These are phyloP conservation scores for Boletus sp. DNA, from an alignment of 768 basidiomycete genomes.

Conservation along the genomic window DNA sequence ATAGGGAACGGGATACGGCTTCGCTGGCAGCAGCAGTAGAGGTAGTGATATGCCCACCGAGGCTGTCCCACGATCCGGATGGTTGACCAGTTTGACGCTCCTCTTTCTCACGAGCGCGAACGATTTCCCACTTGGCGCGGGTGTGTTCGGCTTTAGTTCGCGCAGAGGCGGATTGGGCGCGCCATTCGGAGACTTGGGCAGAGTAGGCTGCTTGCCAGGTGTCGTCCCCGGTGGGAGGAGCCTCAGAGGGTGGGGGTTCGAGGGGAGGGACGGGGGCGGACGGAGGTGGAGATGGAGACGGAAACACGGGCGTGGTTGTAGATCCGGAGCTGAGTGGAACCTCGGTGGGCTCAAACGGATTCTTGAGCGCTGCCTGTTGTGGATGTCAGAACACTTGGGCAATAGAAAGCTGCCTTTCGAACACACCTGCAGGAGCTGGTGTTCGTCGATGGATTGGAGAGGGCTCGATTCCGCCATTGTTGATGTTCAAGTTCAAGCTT, in stretches of 20 bases:
- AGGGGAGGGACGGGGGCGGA: not conserved
- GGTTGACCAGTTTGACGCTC: constrained; percentile 40
- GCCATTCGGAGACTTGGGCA: constrained; percentile 65
- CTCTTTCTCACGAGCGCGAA: constrained; percentile 43
- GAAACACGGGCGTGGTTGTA: not conserved
- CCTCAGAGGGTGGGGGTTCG: not conserved
- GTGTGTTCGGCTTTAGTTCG: constrained; percentile 73
- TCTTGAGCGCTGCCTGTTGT: constrained; percentile 23
- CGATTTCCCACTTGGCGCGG: constrained; percentile 67
- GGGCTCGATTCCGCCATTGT: constrained; percentile 28
- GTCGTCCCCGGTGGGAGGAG: constrained; percentile 33
- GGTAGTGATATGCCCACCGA: constrained; percentile 29
- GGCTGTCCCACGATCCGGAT: constrained; percentile 15
- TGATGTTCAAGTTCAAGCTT: not conserved
- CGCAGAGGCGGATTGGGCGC: constrained; percentile 64
- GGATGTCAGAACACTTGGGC: not conserved
- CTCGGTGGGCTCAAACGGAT: constrained; percentile 26
- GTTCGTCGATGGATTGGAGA: constrained; percentile 22
- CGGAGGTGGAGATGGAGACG: not conserved
- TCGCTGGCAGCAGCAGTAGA: constrained; percentile 18
- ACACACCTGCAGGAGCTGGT: constrained; percentile 22
- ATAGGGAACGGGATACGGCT: constrained; percentile 16
- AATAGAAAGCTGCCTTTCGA: accelerated
- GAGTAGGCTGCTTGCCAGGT: constrained; percentile 70
- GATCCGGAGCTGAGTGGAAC: constrained; percentile 12